phyloP scores from a whole-genome alignment of 176 grass and related monocot species.

The Avena eriantha region DNA sequence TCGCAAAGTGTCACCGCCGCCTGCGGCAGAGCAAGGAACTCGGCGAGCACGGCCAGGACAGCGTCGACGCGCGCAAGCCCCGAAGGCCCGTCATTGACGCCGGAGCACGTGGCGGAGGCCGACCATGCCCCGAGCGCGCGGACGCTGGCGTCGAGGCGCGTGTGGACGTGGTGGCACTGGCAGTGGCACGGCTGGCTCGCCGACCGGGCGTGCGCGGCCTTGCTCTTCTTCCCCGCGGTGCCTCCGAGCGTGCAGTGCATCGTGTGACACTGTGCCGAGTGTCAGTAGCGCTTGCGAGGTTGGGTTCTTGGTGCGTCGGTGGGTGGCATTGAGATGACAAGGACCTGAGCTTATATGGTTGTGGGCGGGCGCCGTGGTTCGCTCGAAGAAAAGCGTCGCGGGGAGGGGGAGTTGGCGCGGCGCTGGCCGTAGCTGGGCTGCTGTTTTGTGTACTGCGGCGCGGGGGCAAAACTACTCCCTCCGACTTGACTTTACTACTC shows the following conservation, averaged over 20 bases:
- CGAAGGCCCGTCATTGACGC: background rate
- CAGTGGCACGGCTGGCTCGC: constrained; percentile 46
- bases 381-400: constrained; percentile 11
- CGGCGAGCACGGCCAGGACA: constrained; percentile 47
- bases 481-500: background rate
- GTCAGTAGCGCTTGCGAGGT: background rate
- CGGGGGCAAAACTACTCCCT: constrained; percentile 13
- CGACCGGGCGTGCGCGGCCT: constrained; percentile 50
- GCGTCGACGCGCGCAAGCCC: constrained; percentile 42
- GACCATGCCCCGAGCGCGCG: constrained; percentile 46
- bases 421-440: constrained; percentile 45
- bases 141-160: constrained; percentile 39
- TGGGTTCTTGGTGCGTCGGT: background rate
- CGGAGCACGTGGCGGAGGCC: background rate
- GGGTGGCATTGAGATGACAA: background rate
- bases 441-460: constrained; percentile 45
- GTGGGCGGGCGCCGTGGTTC: constrained; percentile 16
- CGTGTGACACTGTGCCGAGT: background rate
- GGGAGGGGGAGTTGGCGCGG: constrained; percentile 8
- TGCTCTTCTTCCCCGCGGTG: constrained; percentile 10
- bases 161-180: constrained; percentile 44
- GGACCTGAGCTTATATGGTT: constrained; percentile 27
- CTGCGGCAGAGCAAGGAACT: constrained; percentile 53
- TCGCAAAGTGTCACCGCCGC: constrained; percentile 27
- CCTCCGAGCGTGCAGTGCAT: constrained; percentile 43